phyloP scores from a whole-genome alignment of 805 yeast species.

The Starmera pachycereana region DNA sequence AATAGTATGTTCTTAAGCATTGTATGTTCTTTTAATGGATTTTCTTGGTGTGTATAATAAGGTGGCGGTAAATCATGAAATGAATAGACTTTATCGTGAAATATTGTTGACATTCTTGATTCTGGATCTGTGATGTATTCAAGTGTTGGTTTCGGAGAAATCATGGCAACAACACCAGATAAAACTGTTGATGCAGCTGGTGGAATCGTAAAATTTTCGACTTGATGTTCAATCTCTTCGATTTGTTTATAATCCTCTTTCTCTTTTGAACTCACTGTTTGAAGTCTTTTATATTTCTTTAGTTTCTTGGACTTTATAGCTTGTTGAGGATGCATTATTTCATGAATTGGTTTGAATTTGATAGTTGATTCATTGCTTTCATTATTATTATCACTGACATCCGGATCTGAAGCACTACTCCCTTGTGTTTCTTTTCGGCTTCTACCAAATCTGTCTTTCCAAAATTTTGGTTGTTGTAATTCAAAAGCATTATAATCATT shows the following conservation, averaged over 20 bases:
- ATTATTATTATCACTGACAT: no score
- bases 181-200: conserved; percentile 72
- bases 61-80: conserved; percentile 58
- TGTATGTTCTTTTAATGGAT: neutral
- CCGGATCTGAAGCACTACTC: no score
- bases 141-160: conserved; percentile 72
- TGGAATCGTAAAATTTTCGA: conserved; percentile 29
- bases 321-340: no score
- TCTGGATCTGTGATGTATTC: conserved; percentile 61
- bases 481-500: no score
- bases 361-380: no score
- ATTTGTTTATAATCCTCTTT: conserved; percentile 3
- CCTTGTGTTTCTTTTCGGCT: no score
- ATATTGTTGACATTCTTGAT: conserved; percentile 51
- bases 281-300: no score
- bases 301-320: no score
- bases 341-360: no score
- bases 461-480: no score
- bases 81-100: conserved; percentile 73
- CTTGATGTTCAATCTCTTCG: conserved; percentile 2
- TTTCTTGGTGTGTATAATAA: conserved; percentile 22
- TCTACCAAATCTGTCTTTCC: no score
- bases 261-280: neutral
- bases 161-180: conserved; percentile 64
- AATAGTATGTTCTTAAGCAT: neutral